Conservation (phyloP, 139 green algal species). For the Edaphochlamys debaryana region DNA sequence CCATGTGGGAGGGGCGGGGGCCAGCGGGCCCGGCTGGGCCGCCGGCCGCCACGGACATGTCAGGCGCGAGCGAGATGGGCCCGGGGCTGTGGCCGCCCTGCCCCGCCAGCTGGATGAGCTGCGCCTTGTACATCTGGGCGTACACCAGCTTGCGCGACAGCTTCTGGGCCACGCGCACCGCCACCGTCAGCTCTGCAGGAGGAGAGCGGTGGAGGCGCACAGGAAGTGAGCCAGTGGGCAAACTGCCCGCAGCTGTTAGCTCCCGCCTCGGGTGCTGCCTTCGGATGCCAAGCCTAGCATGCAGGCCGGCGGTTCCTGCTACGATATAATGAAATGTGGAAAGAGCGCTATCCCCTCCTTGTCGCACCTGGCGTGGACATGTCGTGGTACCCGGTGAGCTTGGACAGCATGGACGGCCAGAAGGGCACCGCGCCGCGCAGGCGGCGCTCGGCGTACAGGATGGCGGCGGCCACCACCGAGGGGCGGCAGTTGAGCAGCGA, state of each 20-base stretch:
- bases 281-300: too few species aligned
- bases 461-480: constrained; percentile 80
- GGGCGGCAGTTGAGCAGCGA: constrained; percentile 88
- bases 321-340: too few species aligned
- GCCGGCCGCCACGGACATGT: neutral
- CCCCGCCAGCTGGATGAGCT: constrained; percentile 32
- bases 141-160: constrained; percentile 64
- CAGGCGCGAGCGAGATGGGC: neutral
- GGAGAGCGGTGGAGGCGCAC: too few species aligned
- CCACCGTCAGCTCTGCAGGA: constrained; percentile 70
- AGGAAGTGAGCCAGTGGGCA: too few species aligned
- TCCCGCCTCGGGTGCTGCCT: too few species aligned
- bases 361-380: constrained; percentile 64
- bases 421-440: constrained; percentile 83
- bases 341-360: too few species aligned
- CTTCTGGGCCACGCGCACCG: constrained; percentile 82
- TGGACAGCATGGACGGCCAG: constrained; percentile 86
- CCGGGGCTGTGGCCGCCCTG: constrained; percentile 3
- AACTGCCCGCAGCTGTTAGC: too few species aligned
- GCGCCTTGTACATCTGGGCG: constrained; percentile 41
- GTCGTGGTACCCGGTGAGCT: constrained; percentile 85
- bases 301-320: too few species aligned
- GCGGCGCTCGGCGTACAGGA: constrained; percentile 84
- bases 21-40: neutral
- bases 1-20: neutral